Base-by-base conservation (phyloP, 768 basidiomycete species). In the Mrakia gelida region DNA sequence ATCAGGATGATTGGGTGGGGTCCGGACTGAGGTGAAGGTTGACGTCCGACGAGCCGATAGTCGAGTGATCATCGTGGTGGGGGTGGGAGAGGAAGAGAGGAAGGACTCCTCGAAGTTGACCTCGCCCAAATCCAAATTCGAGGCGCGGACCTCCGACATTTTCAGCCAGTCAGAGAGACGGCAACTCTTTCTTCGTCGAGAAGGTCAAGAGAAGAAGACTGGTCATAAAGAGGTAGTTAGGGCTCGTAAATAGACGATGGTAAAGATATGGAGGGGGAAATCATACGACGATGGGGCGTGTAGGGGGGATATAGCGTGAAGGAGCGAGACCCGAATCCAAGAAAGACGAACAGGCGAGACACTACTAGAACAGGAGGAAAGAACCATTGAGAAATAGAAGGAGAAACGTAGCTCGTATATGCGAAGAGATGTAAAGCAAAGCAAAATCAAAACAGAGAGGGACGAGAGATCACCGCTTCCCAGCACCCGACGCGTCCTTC, bases 31-130 rank as follows among this genome's bases (percentile, higher is more conserved):
- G 8, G 67, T 10, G 67, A 70, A 9, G 1, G 67, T 70, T 7
- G 34, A 70, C 18, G 67, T 70, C 67, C 67, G 15, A 23, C 67
- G 67, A n/a, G 41, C 67, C 7, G 67, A 70, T 4, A 43, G 67
- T 34, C 67, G 67, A n/a, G 65, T 68, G 34, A 70, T 45, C 67
- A 70, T 70, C 9, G 21, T 23, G 38, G 67, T 21, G 67, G 34
- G 67, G 34, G 67, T 70, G 18, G 67, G 11, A 9, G 67, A 4
- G 18, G 21, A 15, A n/a, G 16, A 41, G 18, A 13, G 7, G 30
- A 16, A 65, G 9, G 63, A 21, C 5, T 21, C 6, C 1, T 23
- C 16, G 32, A 68, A 0, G 23, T 38, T 70, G 67, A 45, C 34
- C 67, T 45, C 23, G 23, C 2, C 23, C 26, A 11, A 65, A 30